Percentiles rank a stretch among this genome's conserved stretches.
These are phyloP conservation scores for Yamadazyma diospyri DNA, from an alignment of 1,139 yeast genomes.

Conservation along the genomic window DNA sequence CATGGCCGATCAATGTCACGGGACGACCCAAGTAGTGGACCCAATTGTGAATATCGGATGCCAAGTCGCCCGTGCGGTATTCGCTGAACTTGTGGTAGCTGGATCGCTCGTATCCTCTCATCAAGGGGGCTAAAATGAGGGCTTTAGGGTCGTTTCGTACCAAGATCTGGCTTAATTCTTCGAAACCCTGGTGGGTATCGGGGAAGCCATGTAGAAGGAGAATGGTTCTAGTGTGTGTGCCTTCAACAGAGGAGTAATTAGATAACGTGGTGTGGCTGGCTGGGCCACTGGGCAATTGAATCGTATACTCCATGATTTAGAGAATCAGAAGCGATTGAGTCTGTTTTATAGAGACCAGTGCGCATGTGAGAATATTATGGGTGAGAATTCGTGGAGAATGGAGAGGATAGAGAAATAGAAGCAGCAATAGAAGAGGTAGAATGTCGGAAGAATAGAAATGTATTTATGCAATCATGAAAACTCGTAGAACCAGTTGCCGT, in stretches of 20 bases:
- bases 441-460: background rate
- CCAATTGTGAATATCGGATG: slow-evolving; percentile 37
- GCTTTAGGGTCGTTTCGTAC: slow-evolving; percentile 17
- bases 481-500: slow-evolving; percentile 25
- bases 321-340: background rate
- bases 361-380: slow-evolving; percentile 1
- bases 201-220: slow-evolving; percentile 44
- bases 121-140: slow-evolving; percentile 34
- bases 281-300: slow-evolving; percentile 10
- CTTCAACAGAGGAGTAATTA: slow-evolving; percentile 6
- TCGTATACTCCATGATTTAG: slow-evolving; percentile 7
- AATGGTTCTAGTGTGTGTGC: slow-evolving; percentile 26
- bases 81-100: slow-evolving; percentile 27
- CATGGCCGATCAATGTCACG: slow-evolving; percentile 43
- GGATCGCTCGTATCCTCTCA: slow-evolving; percentile 41
- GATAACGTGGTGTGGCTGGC: slow-evolving; percentile 12
- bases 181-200: slow-evolving; percentile 33
- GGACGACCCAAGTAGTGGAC: slow-evolving; percentile 20
- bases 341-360: background rate
- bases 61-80: slow-evolving; percentile 29
- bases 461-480: slow-evolving; percentile 2
- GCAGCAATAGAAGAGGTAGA: background rate
- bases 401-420: background rate
- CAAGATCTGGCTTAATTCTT: slow-evolving; percentile 21
- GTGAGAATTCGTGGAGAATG: background rate